These are phyloP conservation scores for Evansstolkia leycettana DNA, from an alignment of 495 filamentous ascomycete genomes.

Conservation along the genomic window DNA sequence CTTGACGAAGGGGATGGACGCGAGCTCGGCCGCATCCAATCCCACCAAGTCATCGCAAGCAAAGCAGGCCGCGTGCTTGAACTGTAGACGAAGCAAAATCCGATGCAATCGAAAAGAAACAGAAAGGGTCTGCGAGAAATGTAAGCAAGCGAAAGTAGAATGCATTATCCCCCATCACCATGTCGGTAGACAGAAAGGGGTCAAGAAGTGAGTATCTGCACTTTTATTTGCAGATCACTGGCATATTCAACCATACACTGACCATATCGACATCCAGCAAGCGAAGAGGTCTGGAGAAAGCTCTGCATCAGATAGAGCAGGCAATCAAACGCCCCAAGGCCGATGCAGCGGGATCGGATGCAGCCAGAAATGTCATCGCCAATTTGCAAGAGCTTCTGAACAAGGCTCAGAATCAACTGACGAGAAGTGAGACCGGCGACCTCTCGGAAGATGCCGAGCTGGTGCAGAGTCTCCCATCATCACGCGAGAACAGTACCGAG, in stretches of 20 bases:
- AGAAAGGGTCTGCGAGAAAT: conserved; percentile 47
- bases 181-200: conserved; percentile 59
- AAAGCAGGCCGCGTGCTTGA: conserved; percentile 53
- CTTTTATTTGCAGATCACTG: not conserved
- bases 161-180: conserved; percentile 58
- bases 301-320: conserved; percentile 60
- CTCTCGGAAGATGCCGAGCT: conserved; percentile 15
- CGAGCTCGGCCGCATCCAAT: not conserved
- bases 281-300: conserved; percentile 60
- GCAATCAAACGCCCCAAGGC: conserved; percentile 51
- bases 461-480: conserved; percentile 11
- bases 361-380: conserved; percentile 38
- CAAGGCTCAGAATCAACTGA: conserved; percentile 28
- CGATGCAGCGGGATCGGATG: conserved; percentile 33
- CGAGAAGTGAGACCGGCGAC: conserved; percentile 14
- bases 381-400: conserved; percentile 44
- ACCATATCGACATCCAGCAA: conserved; percentile 41
- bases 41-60: conserved; percentile 5
- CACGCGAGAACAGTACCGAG: conserved; percentile 19
- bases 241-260: no score
- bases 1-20: no score
- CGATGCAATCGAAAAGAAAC: conserved; percentile 44
- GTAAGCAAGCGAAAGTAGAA: conserved; percentile 41
- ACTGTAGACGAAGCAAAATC: conserved; percentile 56
- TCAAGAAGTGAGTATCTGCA: conserved; percentile 49